Evolutionary conservation across 1,284 basidiomycete species (phyloP), one percentile per base, ranked within the genome.

Genomic region (Sphagnurus paluster): DNA sequence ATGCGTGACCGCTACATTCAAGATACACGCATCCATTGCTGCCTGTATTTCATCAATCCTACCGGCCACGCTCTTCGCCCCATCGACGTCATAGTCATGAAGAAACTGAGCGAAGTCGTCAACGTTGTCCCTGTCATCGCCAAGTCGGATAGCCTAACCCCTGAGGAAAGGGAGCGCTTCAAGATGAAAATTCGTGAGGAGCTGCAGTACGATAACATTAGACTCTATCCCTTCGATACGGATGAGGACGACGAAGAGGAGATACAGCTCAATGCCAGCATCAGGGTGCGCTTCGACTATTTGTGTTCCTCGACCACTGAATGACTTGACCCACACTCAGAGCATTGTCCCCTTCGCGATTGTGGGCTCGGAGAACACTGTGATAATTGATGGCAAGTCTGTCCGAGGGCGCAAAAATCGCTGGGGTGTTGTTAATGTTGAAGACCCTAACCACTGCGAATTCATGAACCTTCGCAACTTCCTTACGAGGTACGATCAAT

Each of bases 41-140:
- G 91, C 67, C 70, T 99, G 48, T 99, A 95, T 82, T 98, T 99
- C 75, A 96, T 99, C 79, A 95, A 91, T 71, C 95, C 94, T 16
- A 95, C 94, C 11, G 94, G 95, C 16, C 95, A 97, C 69, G 85
- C 89, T 3, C 81, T 96, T 48, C 88, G 90, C 51, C 84, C 93
- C 20, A 96, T 99, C 64, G 97, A 99, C 63, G 88, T 98, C 39
- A 94, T 93, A 57, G 96, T 99, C 55, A 93, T 99, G 87, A 98
- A 98, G 80, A 98, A 98, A 77, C 77, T 99, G 46, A 89, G 87
- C 65, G 96, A 99, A 67, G 96, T 99, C 30, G 96, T 98, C 69
- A 99, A 99, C 61, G 96, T 99, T 39, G 95, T 99, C 5, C 97
- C 96, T 10, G 90, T 99, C 52, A 98, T 99, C 64, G 96, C 97